A percentile compares a stretch with the other conserved stretches of the same genome.
phyloP scores from a whole-genome alignment of 2,329 filamentous ascomycete genomes.

The Xylaria sp. region DNA sequence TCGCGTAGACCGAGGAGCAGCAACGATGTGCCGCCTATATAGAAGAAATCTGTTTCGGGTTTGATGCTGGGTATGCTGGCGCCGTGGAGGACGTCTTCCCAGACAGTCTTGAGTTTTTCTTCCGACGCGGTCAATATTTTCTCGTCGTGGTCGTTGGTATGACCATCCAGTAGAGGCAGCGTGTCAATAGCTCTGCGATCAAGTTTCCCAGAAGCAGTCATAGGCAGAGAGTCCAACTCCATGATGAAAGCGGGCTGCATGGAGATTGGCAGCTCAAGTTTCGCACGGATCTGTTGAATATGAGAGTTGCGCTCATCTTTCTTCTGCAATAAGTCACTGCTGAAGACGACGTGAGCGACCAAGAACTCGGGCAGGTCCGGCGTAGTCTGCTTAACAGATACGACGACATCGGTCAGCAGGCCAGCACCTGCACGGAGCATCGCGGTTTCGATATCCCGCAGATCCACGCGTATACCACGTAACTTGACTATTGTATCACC shows the following conservation, averaged over 20 bases:
- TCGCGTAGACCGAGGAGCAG: not conserved
- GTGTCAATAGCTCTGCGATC: not conserved
- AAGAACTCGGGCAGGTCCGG: not conserved
- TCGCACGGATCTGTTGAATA: not conserved
- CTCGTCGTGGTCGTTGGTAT: not conserved
- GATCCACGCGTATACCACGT: constrained; percentile 33
- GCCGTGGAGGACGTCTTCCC: not conserved
- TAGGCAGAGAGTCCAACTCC: not conserved
- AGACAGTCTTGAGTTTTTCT: not conserved
- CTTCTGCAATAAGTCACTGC: not conserved
- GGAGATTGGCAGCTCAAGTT: not conserved
- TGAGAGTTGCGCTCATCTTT: not conserved
- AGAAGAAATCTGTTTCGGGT: constrained; percentile 11
- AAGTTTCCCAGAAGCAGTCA: constrained; percentile 5
- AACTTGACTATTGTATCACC: constrained; percentile 58
- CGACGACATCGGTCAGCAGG: not conserved
- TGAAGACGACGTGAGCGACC: not conserved
- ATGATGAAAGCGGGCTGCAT: constrained; percentile 9
- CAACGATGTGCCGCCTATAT: constrained; percentile 6
- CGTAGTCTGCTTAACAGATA: not conserved
- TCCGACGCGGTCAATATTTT: not conserved
- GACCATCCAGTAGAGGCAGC: not conserved
- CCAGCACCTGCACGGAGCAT: constrained; percentile 35
- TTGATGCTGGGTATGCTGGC: not conserved
- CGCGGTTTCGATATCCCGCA: constrained; percentile 48